A percentile compares a stretch with the other conserved stretches of the same genome.
These are phyloP conservation scores for Phytopythium boreale DNA, from an alignment of 352 stramenopile genomes.

Conservation along the genomic window DNA sequence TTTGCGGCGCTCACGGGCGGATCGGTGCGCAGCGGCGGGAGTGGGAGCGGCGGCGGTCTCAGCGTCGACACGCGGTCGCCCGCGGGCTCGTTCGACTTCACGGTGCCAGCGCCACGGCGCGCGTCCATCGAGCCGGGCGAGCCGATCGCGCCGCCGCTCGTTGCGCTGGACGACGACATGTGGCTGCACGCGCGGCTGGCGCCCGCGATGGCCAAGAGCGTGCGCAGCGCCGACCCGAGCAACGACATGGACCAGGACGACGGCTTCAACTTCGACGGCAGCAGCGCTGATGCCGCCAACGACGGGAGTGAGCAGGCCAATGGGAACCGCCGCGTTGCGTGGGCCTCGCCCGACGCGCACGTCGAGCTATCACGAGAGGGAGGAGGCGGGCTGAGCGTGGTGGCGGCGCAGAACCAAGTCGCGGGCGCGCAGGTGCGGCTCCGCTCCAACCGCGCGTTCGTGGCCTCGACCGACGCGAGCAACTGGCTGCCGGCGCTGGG, in stretches of 20 bases:
- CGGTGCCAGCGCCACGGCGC: constrained; percentile 25
- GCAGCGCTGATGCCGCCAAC: constrained; percentile 3
- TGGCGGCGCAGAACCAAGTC: constrained; percentile 50
- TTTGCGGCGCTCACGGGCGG: constrained; percentile 10
- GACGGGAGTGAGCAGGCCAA: background rate
- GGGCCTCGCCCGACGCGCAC: constrained; percentile 25
- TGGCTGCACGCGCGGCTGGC: constrained; percentile 52
- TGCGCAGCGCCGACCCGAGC: constrained; percentile 19
- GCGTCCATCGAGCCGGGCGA: constrained; percentile 7
- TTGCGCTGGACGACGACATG: constrained; percentile 14
- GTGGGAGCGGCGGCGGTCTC: background rate
- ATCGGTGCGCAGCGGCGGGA: background rate
- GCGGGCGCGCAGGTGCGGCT: constrained; percentile 54
- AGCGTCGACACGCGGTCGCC: constrained; percentile 4
- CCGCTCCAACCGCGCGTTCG: constrained; percentile 49
- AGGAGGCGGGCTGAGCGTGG: constrained; percentile 36
- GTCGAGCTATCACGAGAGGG: constrained; percentile 17
- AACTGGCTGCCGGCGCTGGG: constrained; percentile 61
- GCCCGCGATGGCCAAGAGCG: constrained; percentile 48
- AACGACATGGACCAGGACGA: constrained; percentile 41
- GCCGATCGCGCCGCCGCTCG: background rate
- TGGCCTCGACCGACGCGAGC: constrained; percentile 42
- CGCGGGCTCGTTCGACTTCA: constrained; percentile 26
- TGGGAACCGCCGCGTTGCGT: constrained; percentile 25
- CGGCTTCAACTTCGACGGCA: constrained; percentile 22